These are phyloP conservation scores for Leonotis leonurus DNA, from an alignment of 257 asterid species.

Conservation along the genomic window DNA sequence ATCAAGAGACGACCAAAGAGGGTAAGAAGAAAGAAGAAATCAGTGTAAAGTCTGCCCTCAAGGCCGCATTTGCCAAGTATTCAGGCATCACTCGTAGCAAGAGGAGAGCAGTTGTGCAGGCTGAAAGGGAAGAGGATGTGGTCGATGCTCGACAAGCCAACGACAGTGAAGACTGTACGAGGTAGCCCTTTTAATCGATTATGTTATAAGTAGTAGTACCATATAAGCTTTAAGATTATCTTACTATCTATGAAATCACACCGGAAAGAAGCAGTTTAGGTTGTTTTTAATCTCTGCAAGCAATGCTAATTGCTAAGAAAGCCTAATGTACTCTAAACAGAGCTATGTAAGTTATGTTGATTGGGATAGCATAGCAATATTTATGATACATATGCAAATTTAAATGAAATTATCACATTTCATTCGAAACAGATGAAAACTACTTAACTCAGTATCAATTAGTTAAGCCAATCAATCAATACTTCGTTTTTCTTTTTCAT, in stretches of 20 bases:
- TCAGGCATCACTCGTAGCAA: conserved; percentile 38
- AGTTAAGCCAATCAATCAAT: too few relatives aligned
- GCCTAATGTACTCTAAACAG: not conserved
- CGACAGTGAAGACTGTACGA: conserved; percentile 12
- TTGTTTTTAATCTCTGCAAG: not conserved
- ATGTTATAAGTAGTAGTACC: not conserved
- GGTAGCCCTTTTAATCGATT: not conserved
- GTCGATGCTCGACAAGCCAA: conserved; percentile 15
- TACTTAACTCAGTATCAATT: too few relatives aligned
- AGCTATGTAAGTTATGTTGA: too few relatives aligned
- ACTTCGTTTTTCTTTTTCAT: too few relatives aligned
- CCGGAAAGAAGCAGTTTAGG: not conserved
- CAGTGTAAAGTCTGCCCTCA: conserved; percentile 60
- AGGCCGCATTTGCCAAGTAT: conserved; percentile 75
- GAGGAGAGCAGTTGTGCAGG: conserved; percentile 28
- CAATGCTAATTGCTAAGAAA: not conserved
- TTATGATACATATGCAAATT: too few relatives aligned
- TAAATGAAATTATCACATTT: too few relatives aligned
- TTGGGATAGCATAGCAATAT: too few relatives aligned
- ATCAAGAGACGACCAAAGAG: conserved; percentile 33
- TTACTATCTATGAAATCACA: not conserved
- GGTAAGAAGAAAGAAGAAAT: conserved; percentile 52
- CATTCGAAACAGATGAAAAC: too few relatives aligned
- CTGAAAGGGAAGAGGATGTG: conserved; percentile 25
- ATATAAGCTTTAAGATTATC: not conserved